Evolutionary conservation across 176 grass and related monocot genomes (phyloP).

Genomic region (Ensete ventricosum): DNA sequence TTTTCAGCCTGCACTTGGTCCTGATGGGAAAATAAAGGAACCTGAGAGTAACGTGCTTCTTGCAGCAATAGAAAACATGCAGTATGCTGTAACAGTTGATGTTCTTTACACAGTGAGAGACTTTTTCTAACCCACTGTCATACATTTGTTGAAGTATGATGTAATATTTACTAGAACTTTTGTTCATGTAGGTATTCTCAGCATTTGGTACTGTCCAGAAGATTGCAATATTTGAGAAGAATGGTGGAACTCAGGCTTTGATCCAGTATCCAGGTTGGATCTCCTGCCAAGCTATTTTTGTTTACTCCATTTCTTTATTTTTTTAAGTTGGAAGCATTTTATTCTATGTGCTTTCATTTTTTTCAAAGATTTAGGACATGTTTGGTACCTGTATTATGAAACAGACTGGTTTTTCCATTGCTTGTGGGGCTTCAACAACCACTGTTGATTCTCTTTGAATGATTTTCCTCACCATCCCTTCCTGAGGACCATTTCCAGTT

Average conservation of each 20-base stretch:
- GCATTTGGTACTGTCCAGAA: conserved; percentile 85
- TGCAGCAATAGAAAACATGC: conserved; percentile 88
- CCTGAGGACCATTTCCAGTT: no score
- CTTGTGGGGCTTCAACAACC: no score
- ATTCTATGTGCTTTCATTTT: background rate
- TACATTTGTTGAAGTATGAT: background rate
- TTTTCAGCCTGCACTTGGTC: conserved; percentile 49
- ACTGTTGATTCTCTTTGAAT: no score
- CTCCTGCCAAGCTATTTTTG: no score
- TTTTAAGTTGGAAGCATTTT: no score
- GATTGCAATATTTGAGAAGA: conserved; percentile 98
- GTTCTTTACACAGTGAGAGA: conserved; percentile 89
- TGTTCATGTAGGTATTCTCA: conserved; percentile 63
- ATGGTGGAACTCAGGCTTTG: conserved; percentile 81
- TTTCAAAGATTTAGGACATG: background rate
- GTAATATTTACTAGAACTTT: background rate
- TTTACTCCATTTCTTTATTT: no score
- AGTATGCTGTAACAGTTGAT: conserved; percentile 81
- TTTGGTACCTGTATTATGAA: background rate
- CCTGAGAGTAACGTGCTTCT: conserved; percentile 92
- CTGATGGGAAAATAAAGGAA: conserved; percentile 76
- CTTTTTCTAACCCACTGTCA: background rate
- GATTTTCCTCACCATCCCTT: no score
- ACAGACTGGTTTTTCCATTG: no score
- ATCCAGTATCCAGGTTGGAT: conserved; percentile 84